Conservation (phyloP, 345 rosid genomes). For the Syzygium aqueum region DNA sequence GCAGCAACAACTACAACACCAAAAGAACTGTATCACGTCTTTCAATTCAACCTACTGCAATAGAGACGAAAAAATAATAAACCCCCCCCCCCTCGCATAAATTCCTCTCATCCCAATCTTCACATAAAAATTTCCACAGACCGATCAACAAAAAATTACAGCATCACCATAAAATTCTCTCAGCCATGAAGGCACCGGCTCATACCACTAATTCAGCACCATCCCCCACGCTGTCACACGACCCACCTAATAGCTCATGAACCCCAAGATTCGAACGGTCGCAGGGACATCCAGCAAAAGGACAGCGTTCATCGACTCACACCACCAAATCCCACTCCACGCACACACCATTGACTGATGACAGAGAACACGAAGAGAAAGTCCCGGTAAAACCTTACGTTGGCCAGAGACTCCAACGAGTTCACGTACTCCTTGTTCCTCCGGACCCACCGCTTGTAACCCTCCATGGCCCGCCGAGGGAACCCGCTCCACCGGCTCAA, state of each 20-base stretch:
- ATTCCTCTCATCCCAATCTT: not conserved
- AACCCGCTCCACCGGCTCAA: not conserved
- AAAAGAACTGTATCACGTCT: not conserved
- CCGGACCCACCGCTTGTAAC: slow-evolving; percentile 86
- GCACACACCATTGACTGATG: not conserved
- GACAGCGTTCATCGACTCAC: not conserved
- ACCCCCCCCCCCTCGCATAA: not conserved
- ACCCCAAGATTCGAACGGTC: not conserved
- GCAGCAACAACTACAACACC: not conserved
- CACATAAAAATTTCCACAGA: not conserved
- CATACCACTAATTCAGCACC: not conserved
- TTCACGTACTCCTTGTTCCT: slow-evolving; percentile 78
- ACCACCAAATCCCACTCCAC: not conserved
- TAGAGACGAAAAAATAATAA: not conserved
- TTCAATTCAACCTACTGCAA: not conserved
- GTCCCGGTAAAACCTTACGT: slow-evolving; percentile 37
- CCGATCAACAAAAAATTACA: not conserved
- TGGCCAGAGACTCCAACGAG: slow-evolving; percentile 87
- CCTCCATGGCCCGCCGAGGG: slow-evolving; percentile 44
- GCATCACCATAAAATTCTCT: not conserved
- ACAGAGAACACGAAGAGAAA: not conserved
- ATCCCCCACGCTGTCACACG: not conserved
- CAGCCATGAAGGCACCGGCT: not conserved
- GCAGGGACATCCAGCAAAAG: not conserved
- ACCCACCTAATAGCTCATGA: fast-evolving